Base-by-base conservation (phyloP, 441 rosid species). In the Populus hybrid region DNA sequence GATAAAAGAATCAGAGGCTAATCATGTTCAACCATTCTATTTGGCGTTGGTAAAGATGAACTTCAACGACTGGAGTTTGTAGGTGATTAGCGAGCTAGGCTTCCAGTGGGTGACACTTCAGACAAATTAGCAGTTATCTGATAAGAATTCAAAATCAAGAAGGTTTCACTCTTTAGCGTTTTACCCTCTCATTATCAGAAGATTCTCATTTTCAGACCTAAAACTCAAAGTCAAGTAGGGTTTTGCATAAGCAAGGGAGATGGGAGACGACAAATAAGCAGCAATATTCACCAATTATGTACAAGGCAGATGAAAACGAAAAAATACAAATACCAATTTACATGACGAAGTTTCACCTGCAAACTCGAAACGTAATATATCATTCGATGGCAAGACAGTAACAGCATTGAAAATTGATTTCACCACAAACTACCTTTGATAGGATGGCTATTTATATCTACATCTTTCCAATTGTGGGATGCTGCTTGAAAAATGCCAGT, bases 401-500 rank as follows among this genome's bases (percentile, higher is more conserved):
- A 36, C 72, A 42, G 73, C 79, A 68, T 16, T 16, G 45, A 75
- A 84, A 82, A 64, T 64, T 72, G 75, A 73, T 82, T 74, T 38
- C 31, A 72, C 73, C 42, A 50, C 76, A 72, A 45, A 26, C 73
- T 76, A 29, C 79, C 76, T 68, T 70, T 26, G 14, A 72, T 77
- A 66, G 68, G 81, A 79, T 69, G 75, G 77, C 82, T 83, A 74
- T 69, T 56, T 53, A 72, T 81, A 84, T 85, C 20, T 81, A 85
- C 88, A 78, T 45, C 72, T 79, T 76, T 75, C 81, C 76, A 64
- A 64, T 72, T 83, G 61, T 71, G 63, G 76, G 63, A 67, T 76
- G 81, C 87, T 75, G 87, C 87, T 72, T 73, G 64, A 84, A 85
- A 86, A 84, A 83, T 80, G 77, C 72, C 73, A 76, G 87, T 84